Evolutionary conservation across 108 stramenopile species (phyloP).

Genomic region (Skeletonema marinoi): DNA sequence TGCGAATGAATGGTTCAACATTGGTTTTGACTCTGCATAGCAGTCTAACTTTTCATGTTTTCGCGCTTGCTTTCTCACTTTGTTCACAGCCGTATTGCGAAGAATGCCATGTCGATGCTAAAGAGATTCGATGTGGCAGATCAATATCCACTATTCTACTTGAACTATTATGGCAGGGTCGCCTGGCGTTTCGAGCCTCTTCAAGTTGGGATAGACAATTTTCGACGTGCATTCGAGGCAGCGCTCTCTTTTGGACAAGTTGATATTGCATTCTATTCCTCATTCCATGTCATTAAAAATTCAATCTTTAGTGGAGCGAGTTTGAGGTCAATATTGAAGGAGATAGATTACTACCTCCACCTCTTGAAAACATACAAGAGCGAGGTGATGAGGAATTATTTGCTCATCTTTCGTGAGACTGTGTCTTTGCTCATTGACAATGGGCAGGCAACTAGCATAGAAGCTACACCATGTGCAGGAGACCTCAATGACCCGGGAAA

Average conservation of each 20-base stretch:
- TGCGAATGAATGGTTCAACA: no score
- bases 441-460: neutral
- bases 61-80: neutral
- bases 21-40: no score
- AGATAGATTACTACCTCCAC: conserved; percentile 29
- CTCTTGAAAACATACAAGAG: neutral
- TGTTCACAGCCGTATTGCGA: neutral
- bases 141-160: neutral
- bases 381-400: neutral
- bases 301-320: conserved; percentile 16
- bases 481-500: neutral
- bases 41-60: neutral
- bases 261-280: conserved; percentile 7
- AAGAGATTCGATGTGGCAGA: neutral
- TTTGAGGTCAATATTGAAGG: conserved; percentile 11
- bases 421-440: conserved; percentile 21
- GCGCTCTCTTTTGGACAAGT: neutral
- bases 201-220: neutral
- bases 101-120: neutral
- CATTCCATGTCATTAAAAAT: neutral
- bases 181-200: conserved; percentile 4
- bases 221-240: neutral
- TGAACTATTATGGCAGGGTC: neutral
- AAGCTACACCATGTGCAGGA: neutral
- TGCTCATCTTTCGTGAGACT: conserved; percentile 18